Evolutionary conservation across 2,329 filamentous ascomycete genomes (phyloP).

Genomic region (Neonectria faginata): DNA sequence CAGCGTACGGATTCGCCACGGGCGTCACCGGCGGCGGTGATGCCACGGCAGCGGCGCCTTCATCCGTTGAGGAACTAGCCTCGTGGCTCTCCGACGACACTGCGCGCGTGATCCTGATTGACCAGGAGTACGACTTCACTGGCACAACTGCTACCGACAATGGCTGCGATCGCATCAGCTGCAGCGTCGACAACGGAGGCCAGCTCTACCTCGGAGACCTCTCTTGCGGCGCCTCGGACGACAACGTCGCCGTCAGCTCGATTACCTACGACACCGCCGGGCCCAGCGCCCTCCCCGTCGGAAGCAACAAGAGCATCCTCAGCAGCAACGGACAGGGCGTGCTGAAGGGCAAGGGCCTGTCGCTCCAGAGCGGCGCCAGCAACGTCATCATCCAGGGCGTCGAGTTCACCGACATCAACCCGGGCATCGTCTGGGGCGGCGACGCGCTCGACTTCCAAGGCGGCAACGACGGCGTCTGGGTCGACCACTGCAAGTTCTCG

Average conservation of each 20-base stretch:
- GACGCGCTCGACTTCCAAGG: conserved; percentile 55
- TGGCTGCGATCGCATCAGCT: conserved; percentile 47
- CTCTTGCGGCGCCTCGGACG: conserved; percentile 41
- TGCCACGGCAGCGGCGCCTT: too few species aligned
- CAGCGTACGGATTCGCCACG: too few species aligned
- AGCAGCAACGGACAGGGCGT: conserved; percentile 42
- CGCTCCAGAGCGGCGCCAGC: conserved; percentile 55
- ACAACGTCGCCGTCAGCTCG: conserved; percentile 41
- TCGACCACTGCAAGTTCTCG: conserved; percentile 54
- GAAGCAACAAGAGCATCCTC: conserved; percentile 48
- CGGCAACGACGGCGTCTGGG: conserved; percentile 46
- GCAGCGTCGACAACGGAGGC: conserved; percentile 45
- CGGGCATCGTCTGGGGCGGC: conserved; percentile 47
- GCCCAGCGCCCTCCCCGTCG: conserved; percentile 36
- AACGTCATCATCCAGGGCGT: conserved; percentile 66
- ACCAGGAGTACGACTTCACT: conserved; percentile 45
- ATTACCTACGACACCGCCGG: conserved; percentile 47
- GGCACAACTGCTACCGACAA: conserved; percentile 39
- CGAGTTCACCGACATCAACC: conserved; percentile 58
- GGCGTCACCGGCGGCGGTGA: too few species aligned
- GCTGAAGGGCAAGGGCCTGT: conserved; percentile 55
- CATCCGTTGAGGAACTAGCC: too few species aligned
- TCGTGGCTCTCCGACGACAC: too few species aligned
- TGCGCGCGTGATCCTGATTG: too few species aligned
- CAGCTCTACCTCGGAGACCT: conserved; percentile 46